Evolutionary conservation across 352 stramenopile species (phyloP), one percentile per base, ranked within the genome.

Genomic region (Aphanomyces invadans): DNA sequence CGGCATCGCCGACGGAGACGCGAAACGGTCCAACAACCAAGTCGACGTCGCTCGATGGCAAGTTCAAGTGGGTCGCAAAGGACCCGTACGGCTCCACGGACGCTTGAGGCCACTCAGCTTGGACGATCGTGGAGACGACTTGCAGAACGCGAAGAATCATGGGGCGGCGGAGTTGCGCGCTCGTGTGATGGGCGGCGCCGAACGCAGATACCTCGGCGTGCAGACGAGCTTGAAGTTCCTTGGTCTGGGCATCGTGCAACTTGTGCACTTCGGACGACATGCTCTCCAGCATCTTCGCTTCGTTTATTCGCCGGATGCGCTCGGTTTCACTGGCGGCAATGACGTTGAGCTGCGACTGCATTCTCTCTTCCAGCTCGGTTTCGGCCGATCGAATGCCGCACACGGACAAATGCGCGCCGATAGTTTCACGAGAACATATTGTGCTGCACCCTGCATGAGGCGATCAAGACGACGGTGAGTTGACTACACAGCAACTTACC

Each of bases 221-320:
- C 29, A 93, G 65, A 2, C 90, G 78, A 12, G 83, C 73, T 53
- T 93, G 83, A 74, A 91, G 81, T 74, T 81, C 84, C 9, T 77
- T 74, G 0, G 80, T 90, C 51, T 92, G 84, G 68, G 89, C 81
- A 73, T 90, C 81, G 54, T 92, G 90, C 25, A 92, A 70, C n/a
- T 75, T 71, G 68, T 92, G 84, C 17, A 92, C 28, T 21, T 69
- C 48, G 12, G 49, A 57, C 62, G 36, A 53, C 21, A 53, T 26
- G 17, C 48, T 9, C 44, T 54, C 9, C 9, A 54, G 46, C 1
- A n/a, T n/a, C 23, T 39, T 68, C n/a, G 36, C 44, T 36, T 92
- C 81, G 25, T 89, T 72, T 45, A 93, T 88, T 5, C 82, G 76
- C 1, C 85, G 78, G 54, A 76, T 75, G 1, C 85, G 82, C 52